phyloP scores from a whole-genome alignment of 164 flowering plant genomes.

The Vitis cinerea region DNA sequence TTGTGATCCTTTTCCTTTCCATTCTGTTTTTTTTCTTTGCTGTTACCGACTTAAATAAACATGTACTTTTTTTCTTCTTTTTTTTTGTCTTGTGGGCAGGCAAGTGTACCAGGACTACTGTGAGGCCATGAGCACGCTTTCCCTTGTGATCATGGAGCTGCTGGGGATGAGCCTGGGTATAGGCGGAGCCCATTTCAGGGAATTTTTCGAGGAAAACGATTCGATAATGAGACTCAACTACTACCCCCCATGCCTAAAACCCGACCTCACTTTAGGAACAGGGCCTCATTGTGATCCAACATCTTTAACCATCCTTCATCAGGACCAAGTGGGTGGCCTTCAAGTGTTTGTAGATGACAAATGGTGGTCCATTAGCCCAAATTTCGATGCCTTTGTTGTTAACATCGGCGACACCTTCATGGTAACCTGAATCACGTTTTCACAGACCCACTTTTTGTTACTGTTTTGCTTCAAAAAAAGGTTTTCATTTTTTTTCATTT shows the following conservation, averaged over 20 bases:
- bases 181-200: conserved; percentile 39
- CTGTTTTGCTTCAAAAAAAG: no score
- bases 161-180: conserved; percentile 69
- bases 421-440: conserved; percentile 22
- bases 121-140: conserved; percentile 62
- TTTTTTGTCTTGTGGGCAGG: conserved; percentile 29
- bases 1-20: no score
- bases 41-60: background rate
- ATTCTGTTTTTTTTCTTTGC: background rate
- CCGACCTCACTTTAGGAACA: conserved; percentile 73
- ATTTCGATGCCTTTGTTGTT: conserved; percentile 63
- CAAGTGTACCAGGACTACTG: conserved; percentile 72
- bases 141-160: conserved; percentile 76
- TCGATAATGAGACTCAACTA: conserved; percentile 84
- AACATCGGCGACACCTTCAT: conserved; percentile 89
- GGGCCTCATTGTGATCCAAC: conserved; percentile 93
- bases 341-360: conserved; percentile 66
- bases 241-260: conserved; percentile 79
- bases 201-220: conserved; percentile 62
- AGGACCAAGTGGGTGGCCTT: conserved; percentile 75
- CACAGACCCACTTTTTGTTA: no score
- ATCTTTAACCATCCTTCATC: conserved; percentile 84
- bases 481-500: background rate
- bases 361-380: conserved; percentile 65
- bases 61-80: background rate